phyloP scores from a whole-genome alignment of 257 asterid genomes.

The Apocynum venetum region DNA sequence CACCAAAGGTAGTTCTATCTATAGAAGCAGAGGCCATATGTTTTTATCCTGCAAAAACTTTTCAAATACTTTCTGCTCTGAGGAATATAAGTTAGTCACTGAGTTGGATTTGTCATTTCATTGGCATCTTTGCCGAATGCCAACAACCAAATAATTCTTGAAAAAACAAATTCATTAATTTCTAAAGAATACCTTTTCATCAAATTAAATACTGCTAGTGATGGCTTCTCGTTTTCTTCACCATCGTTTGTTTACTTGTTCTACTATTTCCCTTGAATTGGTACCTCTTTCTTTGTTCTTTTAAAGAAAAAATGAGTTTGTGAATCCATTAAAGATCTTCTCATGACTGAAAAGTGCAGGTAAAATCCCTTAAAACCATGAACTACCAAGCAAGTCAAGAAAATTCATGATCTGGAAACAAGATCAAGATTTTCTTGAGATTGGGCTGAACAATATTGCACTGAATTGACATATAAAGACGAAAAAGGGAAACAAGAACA shows the following conservation, averaged over 20 bases:
- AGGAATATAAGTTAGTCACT: neutral
- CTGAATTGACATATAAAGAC: no score
- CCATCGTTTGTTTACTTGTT: no score
- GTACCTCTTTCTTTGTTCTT: no score
- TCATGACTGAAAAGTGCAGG: neutral
- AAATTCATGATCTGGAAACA: neutral
- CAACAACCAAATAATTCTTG: neutral
- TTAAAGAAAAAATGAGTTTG: no score
- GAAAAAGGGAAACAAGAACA: no score
- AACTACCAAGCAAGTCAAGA: no score
- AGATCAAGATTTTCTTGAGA: neutral
- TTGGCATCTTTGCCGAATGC: neutral
- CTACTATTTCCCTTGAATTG: no score
- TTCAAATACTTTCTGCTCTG: neutral
- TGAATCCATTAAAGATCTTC: neutral
- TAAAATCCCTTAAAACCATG: neutral
- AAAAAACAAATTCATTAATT: neutral
- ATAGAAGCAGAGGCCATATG: neutral
- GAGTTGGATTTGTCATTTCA: neutral
- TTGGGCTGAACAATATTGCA: no score
- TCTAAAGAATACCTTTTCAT: no score
- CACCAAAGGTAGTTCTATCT: neutral
- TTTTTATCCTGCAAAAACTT: neutral
- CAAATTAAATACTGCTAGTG: no score
- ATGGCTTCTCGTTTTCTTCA: no score